Conservation (phyloP, 768 basidiomycete genomes). For the Pulveroboletus sp. region DNA sequence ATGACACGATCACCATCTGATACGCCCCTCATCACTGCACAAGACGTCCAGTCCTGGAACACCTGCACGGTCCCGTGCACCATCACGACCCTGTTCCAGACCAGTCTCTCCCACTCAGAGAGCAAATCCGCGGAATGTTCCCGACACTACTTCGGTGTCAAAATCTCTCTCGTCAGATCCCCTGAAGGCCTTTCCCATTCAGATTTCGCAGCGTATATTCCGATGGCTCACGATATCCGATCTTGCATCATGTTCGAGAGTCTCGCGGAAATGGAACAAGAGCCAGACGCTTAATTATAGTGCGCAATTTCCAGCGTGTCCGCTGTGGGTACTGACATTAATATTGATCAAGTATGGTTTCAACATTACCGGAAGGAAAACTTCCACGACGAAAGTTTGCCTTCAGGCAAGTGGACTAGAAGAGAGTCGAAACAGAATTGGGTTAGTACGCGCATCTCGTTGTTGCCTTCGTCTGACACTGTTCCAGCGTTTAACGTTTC, state of each 20-base stretch:
- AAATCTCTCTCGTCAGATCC: conserved; percentile 44
- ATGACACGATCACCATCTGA: background rate
- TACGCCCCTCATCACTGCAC: conserved; percentile 5
- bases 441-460: conserved; percentile 37
- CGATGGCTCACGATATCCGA: conserved; percentile 53
- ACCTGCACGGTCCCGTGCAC: conserved; percentile 56
- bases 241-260: conserved; percentile 72
- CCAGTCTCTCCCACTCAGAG: conserved; percentile 34
- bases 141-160: conserved; percentile 25
- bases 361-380: conserved; percentile 84
- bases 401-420: conserved; percentile 86
- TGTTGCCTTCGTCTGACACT: background rate
- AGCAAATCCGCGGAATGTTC: conserved; percentile 15
- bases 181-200: conserved; percentile 70
- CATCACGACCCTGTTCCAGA: conserved; percentile 46
- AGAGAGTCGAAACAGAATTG: conserved; percentile 93
- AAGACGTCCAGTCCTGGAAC: conserved; percentile 68
- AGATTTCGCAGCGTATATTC: conserved; percentile 78
- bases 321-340: background rate
- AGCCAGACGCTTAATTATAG: conserved; percentile 92
- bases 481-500: conserved; percentile 48
- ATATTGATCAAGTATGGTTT: conserved; percentile 73
- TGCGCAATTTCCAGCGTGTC: conserved; percentile 27
- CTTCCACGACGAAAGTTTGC: conserved; percentile 74
- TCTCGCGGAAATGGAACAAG: conserved; percentile 82